Conservation (phyloP, 1,139 yeast species). For the Geotrichum fermentans region DNA sequence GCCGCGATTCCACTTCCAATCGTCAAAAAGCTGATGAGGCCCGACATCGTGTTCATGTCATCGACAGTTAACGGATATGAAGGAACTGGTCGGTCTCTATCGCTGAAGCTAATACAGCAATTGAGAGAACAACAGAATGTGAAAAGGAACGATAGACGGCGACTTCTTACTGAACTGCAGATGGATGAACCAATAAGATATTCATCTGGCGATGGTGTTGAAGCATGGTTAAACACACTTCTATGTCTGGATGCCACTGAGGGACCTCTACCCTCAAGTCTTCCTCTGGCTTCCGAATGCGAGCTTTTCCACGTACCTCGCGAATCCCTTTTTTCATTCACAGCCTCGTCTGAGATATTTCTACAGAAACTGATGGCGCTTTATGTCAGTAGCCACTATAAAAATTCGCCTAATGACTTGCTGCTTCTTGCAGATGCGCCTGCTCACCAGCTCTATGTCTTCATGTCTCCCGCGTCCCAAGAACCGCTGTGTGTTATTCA, state of each 20-base stretch:
- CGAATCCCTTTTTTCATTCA: conserved; percentile 91
- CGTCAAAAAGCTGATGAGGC: conserved; percentile 86
- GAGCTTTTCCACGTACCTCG: conserved; percentile 82
- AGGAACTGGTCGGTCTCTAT: conserved; percentile 95
- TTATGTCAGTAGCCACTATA: conserved; percentile 93
- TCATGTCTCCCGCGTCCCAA: conserved; percentile 94
- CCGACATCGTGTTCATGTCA: conserved; percentile 94
- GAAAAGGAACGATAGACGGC: conserved; percentile 41
- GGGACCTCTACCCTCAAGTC: conserved; percentile 68
- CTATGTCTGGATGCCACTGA: conserved; percentile 73
- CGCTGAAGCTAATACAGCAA: conserved; percentile 87
- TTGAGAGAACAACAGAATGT: conserved; percentile 64
- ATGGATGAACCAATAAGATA: conserved; percentile 95
- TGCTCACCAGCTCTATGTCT: conserved; percentile 90
- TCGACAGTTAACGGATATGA: conserved; percentile 97
- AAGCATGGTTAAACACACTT: conserved; percentile 88
- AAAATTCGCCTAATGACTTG: conserved; percentile 93
- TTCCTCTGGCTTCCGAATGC: conserved; percentile 93
- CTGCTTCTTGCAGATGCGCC: conserved; percentile 98
- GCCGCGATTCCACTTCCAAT: conserved; percentile 96
- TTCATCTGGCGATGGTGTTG: conserved; percentile 97
- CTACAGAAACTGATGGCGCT: conserved; percentile 95
- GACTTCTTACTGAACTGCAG: conserved; percentile 76
- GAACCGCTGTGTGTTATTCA: conserved; percentile 95
- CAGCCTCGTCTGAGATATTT: conserved; percentile 92